Evolutionary conservation across 257 asterid genomes (phyloP).

Genomic region (Nemophila menziesii): DNA sequence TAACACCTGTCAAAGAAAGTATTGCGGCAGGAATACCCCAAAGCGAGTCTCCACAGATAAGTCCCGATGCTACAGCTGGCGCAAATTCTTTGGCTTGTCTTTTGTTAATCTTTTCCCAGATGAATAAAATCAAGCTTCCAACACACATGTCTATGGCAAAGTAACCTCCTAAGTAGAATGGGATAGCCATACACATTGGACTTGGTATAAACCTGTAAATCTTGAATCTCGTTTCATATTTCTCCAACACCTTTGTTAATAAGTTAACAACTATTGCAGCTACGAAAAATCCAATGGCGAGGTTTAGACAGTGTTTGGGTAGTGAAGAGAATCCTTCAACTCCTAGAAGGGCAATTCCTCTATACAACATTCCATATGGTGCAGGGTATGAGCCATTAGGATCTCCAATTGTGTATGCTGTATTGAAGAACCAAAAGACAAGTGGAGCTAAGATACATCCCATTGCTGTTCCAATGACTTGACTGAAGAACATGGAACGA

Average conservation of each 20-base stretch:
- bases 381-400: conserved; percentile 41
- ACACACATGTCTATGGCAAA: conserved; percentile 74
- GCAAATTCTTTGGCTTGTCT: conserved; percentile 23
- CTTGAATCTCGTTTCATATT: conserved; percentile 29
- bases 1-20: conserved; percentile 34
- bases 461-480: conserved; percentile 43
- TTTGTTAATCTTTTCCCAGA: conserved; percentile 29
- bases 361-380: conserved; percentile 39
- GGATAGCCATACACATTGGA: conserved; percentile 84
- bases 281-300: conserved; percentile 25
- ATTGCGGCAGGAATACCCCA: conserved; percentile 69
- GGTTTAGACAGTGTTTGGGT: conserved; percentile 43
- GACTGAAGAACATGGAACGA: conserved; percentile 55
- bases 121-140: conserved; percentile 50
- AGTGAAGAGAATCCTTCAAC: conserved; percentile 52
- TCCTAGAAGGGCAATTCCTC: conserved; percentile 49
- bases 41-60: conserved; percentile 66
- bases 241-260: conserved; percentile 11
- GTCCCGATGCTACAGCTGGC: conserved; percentile 64
- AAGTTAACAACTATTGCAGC: conserved; percentile 24
- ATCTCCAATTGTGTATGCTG: conserved; percentile 38
- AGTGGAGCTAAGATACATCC: conserved; percentile 42
- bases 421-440: conserved; percentile 59
- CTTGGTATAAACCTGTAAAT: conserved; percentile 46
- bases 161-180: conserved; percentile 56